Conservation (phyloP, 495 filamentous ascomycete species). For the Lichenothelia convexa region DNA sequence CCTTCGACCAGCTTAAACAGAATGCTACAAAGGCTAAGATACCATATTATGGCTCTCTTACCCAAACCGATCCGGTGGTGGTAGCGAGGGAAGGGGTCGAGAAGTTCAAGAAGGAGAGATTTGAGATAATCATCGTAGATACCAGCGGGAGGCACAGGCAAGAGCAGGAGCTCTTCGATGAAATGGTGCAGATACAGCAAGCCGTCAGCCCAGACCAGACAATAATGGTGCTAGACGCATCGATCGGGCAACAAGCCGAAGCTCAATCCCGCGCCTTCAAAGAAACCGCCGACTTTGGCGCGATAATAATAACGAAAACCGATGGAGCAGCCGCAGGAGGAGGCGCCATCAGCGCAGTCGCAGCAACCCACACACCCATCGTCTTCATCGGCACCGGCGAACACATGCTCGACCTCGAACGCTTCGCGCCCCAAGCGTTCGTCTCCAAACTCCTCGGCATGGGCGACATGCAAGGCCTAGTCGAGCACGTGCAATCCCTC, state of each 20-base stretch:
- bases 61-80: conserved; percentile 84
- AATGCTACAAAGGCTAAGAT: conserved; percentile 98
- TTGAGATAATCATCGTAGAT: conserved; percentile 98
- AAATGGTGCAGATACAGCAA: conserved; percentile 93
- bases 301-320: conserved; percentile 97
- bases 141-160: conserved; percentile 88
- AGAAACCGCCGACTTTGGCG: conserved; percentile 90
- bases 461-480: conserved; percentile 88
- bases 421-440: conserved; percentile 80
- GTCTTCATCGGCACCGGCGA: conserved; percentile 96
- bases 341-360: conserved; percentile 95
- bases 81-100: conserved; percentile 90
- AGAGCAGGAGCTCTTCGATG: conserved; percentile 84
- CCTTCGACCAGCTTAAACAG: conserved; percentile 96
- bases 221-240: conserved; percentile 92
- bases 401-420: conserved; percentile 87
- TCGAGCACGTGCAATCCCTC: conserved; percentile 93
- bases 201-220: conserved; percentile 92
- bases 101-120: conserved; percentile 96
- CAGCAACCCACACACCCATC: conserved; percentile 90
- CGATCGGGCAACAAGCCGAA: conserved; percentile 90
- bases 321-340: conserved; percentile 90
- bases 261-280: conserved; percentile 93
- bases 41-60: conserved; percentile 90
- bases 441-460: conserved; percentile 84